Conservation (phyloP, 1,139 yeast species). For the Hemisphaericaspora xylofermentans region DNA sequence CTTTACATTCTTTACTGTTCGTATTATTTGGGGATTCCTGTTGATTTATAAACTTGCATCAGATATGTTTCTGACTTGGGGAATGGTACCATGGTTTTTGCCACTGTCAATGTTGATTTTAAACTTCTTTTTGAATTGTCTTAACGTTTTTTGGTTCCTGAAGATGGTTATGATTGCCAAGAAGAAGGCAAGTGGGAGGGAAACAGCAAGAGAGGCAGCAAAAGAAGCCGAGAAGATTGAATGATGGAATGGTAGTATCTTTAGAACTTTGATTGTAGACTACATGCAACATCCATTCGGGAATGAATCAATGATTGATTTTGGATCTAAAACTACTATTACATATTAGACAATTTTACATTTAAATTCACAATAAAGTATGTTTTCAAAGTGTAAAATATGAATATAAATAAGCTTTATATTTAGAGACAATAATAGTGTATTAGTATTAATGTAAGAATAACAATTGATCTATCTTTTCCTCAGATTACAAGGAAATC, state of each 20-base stretch:
- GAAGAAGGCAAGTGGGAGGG: slow-evolving; percentile 36
- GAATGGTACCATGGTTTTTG: slow-evolving; percentile 24
- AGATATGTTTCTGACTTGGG: slow-evolving; percentile 48
- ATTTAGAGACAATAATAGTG: too few relatives aligned
- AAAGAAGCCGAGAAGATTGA: slow-evolving; percentile 26
- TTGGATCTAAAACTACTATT: too few relatives aligned
- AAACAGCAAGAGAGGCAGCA: slow-evolving; percentile 25
- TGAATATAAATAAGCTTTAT: too few relatives aligned
- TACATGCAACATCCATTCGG: too few relatives aligned
- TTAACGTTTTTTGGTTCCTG: slow-evolving; percentile 78
- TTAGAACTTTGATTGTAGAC: too few relatives aligned
- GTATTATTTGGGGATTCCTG: slow-evolving; percentile 89
- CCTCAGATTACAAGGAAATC: too few relatives aligned
- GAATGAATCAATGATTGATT: too few relatives aligned
- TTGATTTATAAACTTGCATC: slow-evolving; percentile 55
- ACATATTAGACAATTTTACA: too few relatives aligned
- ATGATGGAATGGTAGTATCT: slow-evolving; percentile 6
- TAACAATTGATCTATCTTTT: too few relatives aligned
- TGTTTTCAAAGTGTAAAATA: too few relatives aligned
- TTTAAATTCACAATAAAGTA: too few relatives aligned
- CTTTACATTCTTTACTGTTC: slow-evolving; percentile 66
- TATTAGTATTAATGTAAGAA: too few relatives aligned
- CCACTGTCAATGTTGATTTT: slow-evolving; percentile 52
- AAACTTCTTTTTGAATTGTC: slow-evolving; percentile 61
- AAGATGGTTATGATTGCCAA: slow-evolving; percentile 78